Evolutionary conservation across 2,329 filamentous ascomycete genomes (phyloP).

Genomic region (Orbilia quercus): DNA sequence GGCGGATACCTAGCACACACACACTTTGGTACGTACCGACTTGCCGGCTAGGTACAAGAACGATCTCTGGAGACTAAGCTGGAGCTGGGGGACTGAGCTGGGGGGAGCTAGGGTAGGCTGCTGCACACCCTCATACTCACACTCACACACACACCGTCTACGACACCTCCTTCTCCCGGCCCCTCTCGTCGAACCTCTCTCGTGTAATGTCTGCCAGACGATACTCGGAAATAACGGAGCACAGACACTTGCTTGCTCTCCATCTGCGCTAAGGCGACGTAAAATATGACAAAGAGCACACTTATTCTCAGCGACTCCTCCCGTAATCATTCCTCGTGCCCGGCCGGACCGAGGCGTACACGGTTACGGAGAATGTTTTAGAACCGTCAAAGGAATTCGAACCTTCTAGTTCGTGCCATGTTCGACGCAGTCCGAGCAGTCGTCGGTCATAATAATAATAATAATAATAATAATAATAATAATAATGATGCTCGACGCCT

Average conservation of each 20-base stretch:
- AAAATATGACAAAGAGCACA: slow-evolving; percentile 3
- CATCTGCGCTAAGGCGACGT: slow-evolving; percentile 16
- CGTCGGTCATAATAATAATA: background rate
- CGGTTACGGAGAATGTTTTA: slow-evolving; percentile 50
- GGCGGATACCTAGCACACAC: slow-evolving; percentile 34
- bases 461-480: slow-evolving; percentile 5
- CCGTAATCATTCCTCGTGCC: slow-evolving; percentile 38
- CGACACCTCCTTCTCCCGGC: background rate
- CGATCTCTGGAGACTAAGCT: slow-evolving; percentile 27
- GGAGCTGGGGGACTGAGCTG: slow-evolving; percentile 31
- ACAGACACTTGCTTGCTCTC: slow-evolving; percentile 37
- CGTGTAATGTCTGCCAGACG: slow-evolving; percentile 13
- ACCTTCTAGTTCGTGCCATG: slow-evolving; percentile 47
- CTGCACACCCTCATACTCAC: background rate
- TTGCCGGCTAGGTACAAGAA: slow-evolving; percentile 11
- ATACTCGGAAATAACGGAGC: slow-evolving; percentile 14
- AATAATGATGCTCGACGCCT: slow-evolving; percentile 12
- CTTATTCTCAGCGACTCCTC: background rate
- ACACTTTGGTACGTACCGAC: slow-evolving; percentile 4
- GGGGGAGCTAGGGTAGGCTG: slow-evolving; percentile 8
- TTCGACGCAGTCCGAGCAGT: slow-evolving; percentile 15
- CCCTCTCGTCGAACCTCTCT: slow-evolving; percentile 1
- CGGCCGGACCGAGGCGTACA: slow-evolving; percentile 54
- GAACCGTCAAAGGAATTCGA: slow-evolving; percentile 37
- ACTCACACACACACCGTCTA: background rate